These are phyloP conservation scores for Chloranthus sessilifolius DNA, from an alignment of 164 flowering plant species.

Conservation along the genomic window DNA sequence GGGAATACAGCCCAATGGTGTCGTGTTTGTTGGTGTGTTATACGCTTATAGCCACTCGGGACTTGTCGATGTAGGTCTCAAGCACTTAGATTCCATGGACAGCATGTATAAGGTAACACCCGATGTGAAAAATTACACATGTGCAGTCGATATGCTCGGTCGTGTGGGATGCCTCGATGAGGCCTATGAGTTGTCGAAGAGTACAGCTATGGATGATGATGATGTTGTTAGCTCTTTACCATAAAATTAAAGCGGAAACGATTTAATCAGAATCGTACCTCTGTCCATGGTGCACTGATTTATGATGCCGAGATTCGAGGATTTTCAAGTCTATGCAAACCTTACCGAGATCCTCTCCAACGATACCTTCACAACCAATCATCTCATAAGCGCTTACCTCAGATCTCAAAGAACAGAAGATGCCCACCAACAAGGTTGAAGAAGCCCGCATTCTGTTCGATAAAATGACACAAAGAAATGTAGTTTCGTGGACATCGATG, in stretches of 20 bases:
- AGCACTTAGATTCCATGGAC: constrained; percentile 33
- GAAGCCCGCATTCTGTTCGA: constrained; percentile 53
- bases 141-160: constrained; percentile 40
- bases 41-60: constrained; percentile 49
- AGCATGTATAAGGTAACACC: constrained; percentile 36
- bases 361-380: constrained; percentile 35
- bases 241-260: too few species aligned
- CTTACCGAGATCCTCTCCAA: too few species aligned
- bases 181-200: constrained; percentile 25
- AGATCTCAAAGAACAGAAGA: constrained; percentile 5
- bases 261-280: too few species aligned
- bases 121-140: constrained; percentile 36
- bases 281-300: too few species aligned
- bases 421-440: constrained; percentile 33
- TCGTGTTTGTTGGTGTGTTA: constrained; percentile 35
- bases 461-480: constrained; percentile 36
- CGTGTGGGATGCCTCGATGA: constrained; percentile 40
- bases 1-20: constrained; percentile 31
- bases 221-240: too few species aligned
- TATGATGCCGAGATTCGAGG: too few species aligned
- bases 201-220: constrained; percentile 15
- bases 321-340: too few species aligned
- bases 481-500: constrained; percentile 71
- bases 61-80: constrained; percentile 30
- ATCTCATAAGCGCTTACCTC: constrained; percentile 34